phyloP scores from a whole-genome alignment of 2,329 filamentous ascomycete species.

The Colletotrichum liriopes region DNA sequence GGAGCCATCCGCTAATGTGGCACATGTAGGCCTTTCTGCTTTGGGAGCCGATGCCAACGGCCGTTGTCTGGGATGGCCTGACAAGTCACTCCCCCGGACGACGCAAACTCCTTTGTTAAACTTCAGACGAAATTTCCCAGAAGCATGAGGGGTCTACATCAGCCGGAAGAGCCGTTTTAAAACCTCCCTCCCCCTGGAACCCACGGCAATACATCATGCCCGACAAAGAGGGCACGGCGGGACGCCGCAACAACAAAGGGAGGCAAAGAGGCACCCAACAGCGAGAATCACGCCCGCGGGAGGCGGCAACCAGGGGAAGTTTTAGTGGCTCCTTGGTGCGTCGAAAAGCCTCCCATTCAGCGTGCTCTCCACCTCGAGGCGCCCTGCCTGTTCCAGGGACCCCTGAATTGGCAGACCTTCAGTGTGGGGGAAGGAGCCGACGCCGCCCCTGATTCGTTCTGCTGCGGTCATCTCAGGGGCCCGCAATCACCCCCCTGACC shows the following conservation, averaged over 20 bases:
- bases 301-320: constrained; percentile 32
- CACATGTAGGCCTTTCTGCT: constrained; percentile 18
- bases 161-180: background rate
- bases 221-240: constrained; percentile 18
- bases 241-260: constrained; percentile 19
- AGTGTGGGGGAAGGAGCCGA: constrained; percentile 23
- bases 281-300: constrained; percentile 18
- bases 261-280: background rate
- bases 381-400: constrained; percentile 35
- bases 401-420: constrained; percentile 26
- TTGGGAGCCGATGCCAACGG: constrained; percentile 26
- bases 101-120: constrained; percentile 15
- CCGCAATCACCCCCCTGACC: constrained; percentile 29
- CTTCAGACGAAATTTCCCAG: constrained; percentile 22
- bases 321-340: constrained; percentile 28
- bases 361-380: constrained; percentile 33
- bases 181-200: background rate
- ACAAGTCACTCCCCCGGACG: constrained; percentile 10
- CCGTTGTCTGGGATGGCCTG: constrained; percentile 36
- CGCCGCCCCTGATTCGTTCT: constrained; percentile 28
- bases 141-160: background rate
- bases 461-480: constrained; percentile 11
- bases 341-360: constrained; percentile 23
- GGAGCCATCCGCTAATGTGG: background rate
- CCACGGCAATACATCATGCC: background rate